Conservation (phyloP, 768 basidiomycete genomes). For the Coprinopsis cinerea region DNA sequence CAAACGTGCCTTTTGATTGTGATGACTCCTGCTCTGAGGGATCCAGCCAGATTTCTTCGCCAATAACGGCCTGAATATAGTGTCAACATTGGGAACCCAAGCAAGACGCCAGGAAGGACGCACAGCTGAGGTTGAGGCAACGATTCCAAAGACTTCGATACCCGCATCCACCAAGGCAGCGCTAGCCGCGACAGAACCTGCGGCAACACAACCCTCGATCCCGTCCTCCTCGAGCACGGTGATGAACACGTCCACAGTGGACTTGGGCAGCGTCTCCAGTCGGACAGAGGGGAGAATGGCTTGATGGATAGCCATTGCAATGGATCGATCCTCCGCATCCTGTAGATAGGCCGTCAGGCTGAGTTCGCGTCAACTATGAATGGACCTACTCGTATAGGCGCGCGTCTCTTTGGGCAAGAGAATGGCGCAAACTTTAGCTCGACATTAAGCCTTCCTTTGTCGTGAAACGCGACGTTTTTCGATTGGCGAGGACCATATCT, state of each 20-base stretch:
- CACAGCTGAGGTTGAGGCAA: slow-evolving; percentile 78
- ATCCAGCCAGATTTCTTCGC: slow-evolving; percentile 67
- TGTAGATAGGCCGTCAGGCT: slow-evolving; percentile 27
- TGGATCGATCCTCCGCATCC: slow-evolving; percentile 91
- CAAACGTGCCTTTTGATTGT: slow-evolving; percentile 57
- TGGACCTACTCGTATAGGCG: slow-evolving; percentile 75
- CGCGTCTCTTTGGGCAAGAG: slow-evolving; percentile 69
- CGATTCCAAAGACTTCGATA: slow-evolving; percentile 85
- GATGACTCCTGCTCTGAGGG: slow-evolving; percentile 67
- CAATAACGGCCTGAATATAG: slow-evolving; percentile 48
- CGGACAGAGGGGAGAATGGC: slow-evolving; percentile 79
- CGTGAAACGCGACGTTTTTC: slow-evolving; percentile 75
- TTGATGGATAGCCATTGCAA: slow-evolving; percentile 81
- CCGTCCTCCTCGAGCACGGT: slow-evolving; percentile 91
- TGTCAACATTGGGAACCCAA: slow-evolving; percentile 3
- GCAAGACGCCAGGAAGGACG: slow-evolving; percentile 17
- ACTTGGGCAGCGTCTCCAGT: slow-evolving; percentile 89
- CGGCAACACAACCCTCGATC: slow-evolving; percentile 80
- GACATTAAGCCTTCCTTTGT: slow-evolving; percentile 84
- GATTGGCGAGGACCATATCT: slow-evolving; percentile 86
- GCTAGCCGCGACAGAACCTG: slow-evolving; percentile 82
- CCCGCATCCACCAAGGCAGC: slow-evolving; percentile 91
- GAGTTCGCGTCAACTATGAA: slow-evolving; percentile 10
- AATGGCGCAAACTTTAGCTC: slow-evolving; percentile 98
- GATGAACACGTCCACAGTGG: slow-evolving; percentile 87